Conservation (phyloP, 768 basidiomycete species). For the Suillus lakei region DNA sequence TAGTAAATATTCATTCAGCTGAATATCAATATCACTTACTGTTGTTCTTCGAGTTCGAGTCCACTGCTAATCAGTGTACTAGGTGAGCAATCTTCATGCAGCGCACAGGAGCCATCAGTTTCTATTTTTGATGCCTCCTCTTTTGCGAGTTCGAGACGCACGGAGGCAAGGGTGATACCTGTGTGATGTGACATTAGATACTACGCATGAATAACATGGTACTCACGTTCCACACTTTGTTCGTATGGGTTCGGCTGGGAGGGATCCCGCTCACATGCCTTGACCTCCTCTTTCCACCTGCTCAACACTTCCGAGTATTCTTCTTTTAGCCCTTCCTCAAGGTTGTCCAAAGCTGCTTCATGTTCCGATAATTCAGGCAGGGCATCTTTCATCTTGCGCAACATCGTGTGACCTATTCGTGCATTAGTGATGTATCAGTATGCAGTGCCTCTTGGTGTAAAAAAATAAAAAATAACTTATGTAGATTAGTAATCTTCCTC, state of each 20-base stretch:
- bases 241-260: conserved; percentile 29
- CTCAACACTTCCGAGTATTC: conserved; percentile 2
- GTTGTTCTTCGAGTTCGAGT: conserved; percentile 21
- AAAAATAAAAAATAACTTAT: too few relatives aligned
- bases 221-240: background rate
- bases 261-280: conserved; percentile 27
- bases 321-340: background rate
- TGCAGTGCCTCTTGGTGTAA: too few relatives aligned
- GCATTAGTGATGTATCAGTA: too few relatives aligned
- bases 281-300: conserved; percentile 15
- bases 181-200: background rate
- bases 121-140: conserved; percentile 8
- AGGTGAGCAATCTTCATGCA: conserved; percentile 12
- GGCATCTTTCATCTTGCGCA: conserved; percentile 8
- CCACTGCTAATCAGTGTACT: conserved; percentile 13
- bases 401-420: background rate
- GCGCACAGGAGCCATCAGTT: background rate
- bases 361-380: background rate
- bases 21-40: conserved; percentile 9
- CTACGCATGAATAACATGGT: too few relatives aligned
- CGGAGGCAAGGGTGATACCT: conserved; percentile 4
- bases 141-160: conserved; percentile 12
- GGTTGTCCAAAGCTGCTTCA: background rate
- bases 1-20: background rate
- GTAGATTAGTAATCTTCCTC: background rate